Conservation (phyloP, 108 stramenopile species). For the Aureococcus anophagefferens region DNA sequence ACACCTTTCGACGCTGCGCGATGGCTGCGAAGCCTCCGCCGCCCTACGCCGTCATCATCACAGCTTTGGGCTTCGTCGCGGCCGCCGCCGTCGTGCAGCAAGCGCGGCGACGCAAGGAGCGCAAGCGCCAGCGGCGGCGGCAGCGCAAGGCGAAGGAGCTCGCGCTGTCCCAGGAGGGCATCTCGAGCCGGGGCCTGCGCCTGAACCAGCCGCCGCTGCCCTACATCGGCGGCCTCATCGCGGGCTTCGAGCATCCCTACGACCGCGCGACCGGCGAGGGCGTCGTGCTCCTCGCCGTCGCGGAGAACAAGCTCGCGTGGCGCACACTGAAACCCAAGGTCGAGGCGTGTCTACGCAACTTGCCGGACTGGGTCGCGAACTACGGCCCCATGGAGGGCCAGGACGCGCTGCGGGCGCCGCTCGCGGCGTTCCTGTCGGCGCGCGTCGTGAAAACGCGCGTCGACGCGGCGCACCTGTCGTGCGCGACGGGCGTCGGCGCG, state of each 20-base stretch:
- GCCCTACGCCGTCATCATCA: no score
- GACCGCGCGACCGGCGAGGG: conserved; percentile 47
- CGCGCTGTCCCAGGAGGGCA: no score
- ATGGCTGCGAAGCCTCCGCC: no score
- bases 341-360: no score
- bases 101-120: no score
- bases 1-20: no score
- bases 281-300: conserved; percentile 59
- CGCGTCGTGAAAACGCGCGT: not conserved
- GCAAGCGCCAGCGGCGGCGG: no score
- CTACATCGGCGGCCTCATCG: conserved; percentile 45
- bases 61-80: no score
- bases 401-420: not conserved
- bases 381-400: conserved; percentile 6
- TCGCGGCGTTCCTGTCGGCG: not conserved
- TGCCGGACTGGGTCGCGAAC: not conserved
- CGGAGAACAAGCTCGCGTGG: conserved; percentile 67
- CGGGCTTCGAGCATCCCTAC: conserved; percentile 56
- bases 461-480: conserved; percentile 43
- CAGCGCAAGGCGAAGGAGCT: no score
- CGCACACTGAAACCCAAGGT: conserved; percentile 31
- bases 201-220: conserved; percentile 28
- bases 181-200: no score
- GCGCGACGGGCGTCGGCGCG: conserved; percentile 59
- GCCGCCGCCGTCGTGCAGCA: no score